These are phyloP conservation scores for Rubus parviflorus DNA, from an alignment of 306 rosid genomes.

Conservation along the genomic window DNA sequence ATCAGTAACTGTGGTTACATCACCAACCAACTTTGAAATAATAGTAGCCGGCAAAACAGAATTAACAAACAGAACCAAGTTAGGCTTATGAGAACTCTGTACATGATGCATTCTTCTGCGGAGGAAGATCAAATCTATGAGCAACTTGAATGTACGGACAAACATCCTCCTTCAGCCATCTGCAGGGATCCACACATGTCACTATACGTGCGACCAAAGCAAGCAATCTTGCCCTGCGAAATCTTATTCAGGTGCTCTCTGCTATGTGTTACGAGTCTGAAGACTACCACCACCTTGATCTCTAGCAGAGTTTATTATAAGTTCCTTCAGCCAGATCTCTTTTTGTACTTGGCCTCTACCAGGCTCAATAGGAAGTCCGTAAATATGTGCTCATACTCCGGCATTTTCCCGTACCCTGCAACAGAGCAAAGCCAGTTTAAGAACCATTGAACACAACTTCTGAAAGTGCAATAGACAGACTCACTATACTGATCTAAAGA, in stretches of 20 bases:
- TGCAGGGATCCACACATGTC: constrained; percentile 20
- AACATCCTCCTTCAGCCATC: constrained; percentile 10
- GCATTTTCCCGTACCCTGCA: constrained; percentile 94
- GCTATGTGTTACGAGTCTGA: background rate
- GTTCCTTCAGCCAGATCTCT: constrained; percentile 42
- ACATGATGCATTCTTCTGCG: constrained; percentile 14
- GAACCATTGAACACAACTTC: background rate
- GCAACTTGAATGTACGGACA: constrained; percentile 3
- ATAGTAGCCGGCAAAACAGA: constrained; percentile 1
- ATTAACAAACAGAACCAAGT: constrained; percentile 14
- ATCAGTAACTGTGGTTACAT: background rate
- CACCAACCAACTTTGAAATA: background rate
- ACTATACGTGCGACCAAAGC: constrained; percentile 2
- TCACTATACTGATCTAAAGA: background rate
- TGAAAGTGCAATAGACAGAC: background rate
- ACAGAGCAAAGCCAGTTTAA: constrained; percentile 3
- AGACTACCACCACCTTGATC: background rate
- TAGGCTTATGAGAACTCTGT: constrained; percentile 19
- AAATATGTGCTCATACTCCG: constrained; percentile 88
- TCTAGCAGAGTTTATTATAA: constrained; percentile 9
- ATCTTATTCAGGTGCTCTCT: constrained; percentile 7
- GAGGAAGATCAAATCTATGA: background rate
- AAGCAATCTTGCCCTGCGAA: constrained; percentile 13
- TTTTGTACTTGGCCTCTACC: constrained; percentile 55
- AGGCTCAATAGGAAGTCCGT: constrained; percentile 83